phyloP scores from a whole-genome alignment of 1,139 yeast species.

The Magnusiomyces sp. region DNA sequence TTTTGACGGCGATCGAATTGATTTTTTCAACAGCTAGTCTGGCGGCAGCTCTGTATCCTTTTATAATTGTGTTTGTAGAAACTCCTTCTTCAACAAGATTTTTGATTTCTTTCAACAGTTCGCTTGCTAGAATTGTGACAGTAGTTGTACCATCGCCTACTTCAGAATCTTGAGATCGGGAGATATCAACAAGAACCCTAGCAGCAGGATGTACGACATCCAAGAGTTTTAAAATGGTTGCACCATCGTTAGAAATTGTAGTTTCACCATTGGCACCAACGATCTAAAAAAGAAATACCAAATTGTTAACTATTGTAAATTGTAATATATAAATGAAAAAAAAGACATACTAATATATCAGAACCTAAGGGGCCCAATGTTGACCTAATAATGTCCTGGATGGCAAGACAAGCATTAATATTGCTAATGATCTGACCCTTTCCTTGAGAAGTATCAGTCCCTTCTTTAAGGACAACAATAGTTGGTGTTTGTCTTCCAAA shows the following conservation, averaged over 20 bases:
- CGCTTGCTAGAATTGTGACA: slow-evolving; percentile 91
- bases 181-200: slow-evolving; percentile 84
- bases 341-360: slow-evolving; percentile 50
- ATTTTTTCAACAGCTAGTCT: slow-evolving; percentile 66
- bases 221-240: slow-evolving; percentile 81
- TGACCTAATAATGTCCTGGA: slow-evolving; percentile 90
- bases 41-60: slow-evolving; percentile 81
- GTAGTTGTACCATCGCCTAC: slow-evolving; percentile 99
- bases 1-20: slow-evolving; percentile 55
- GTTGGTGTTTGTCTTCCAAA: slow-evolving; percentile 93
- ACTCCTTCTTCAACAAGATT: slow-evolving; percentile 91
- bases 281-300: slow-evolving; percentile 30
- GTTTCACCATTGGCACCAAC: slow-evolving; percentile 79
- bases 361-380: slow-evolving; percentile 97
- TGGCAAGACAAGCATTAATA: slow-evolving; percentile 93
- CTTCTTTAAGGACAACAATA: slow-evolving; percentile 92
- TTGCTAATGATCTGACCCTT: slow-evolving; percentile 90
- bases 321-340: neutral
- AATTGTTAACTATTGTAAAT: neutral
- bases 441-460: slow-evolving; percentile 96
- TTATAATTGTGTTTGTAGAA: slow-evolving; percentile 77
- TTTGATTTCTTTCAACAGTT: slow-evolving; percentile 83
- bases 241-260: slow-evolving; percentile 96
- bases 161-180: slow-evolving; percentile 96
- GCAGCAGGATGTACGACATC: slow-evolving; percentile 99